Evolutionary conservation across 176 grass and related monocot genomes (phyloP).

Genomic region (Oryza rufipogon): DNA sequence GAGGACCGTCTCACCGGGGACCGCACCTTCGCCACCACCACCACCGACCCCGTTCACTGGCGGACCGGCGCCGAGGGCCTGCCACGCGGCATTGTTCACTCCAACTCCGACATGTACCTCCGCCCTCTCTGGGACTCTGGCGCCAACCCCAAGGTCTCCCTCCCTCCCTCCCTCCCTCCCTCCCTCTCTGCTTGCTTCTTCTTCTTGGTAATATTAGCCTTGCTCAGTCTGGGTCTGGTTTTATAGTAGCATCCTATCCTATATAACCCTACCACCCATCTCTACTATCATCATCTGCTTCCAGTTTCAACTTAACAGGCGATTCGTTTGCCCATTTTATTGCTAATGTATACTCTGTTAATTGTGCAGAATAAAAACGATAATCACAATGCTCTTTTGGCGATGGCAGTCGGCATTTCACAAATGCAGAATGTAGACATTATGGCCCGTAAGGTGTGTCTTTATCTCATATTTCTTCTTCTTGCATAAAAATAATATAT

Average conservation of each 20-base stretch:
- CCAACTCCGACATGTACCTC: slow-evolving; percentile 80
- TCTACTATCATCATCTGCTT: neutral
- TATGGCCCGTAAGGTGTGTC: slow-evolving; percentile 72
- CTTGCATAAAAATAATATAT: no score
- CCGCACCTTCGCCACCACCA: neutral
- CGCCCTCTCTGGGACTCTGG: slow-evolving; percentile 63
- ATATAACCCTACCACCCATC: slow-evolving; percentile 7
- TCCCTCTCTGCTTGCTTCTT: no score
- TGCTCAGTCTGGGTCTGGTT: neutral
- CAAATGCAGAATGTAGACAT: slow-evolving; percentile 86
- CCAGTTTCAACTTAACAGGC: neutral
- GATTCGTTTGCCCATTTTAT: neutral
- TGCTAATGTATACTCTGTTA: neutral
- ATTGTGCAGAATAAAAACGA: slow-evolving; percentile 55
- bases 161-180: no score
- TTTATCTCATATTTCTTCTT: neutral
- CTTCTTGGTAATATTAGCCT: neutral
- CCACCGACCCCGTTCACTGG: slow-evolving; percentile 23
- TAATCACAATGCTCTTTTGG: slow-evolving; percentile 65
- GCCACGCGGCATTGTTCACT: slow-evolving; percentile 76
- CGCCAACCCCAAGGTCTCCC: neutral
- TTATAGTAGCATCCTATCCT: neutral
- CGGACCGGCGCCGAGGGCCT: slow-evolving; percentile 52
- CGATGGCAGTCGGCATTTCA: slow-evolving; percentile 91
- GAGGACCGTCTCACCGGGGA: slow-evolving; percentile 38